Base-by-base conservation (phyloP, 495 filamentous ascomycete genomes). In the Hypoxylon intermedium region DNA sequence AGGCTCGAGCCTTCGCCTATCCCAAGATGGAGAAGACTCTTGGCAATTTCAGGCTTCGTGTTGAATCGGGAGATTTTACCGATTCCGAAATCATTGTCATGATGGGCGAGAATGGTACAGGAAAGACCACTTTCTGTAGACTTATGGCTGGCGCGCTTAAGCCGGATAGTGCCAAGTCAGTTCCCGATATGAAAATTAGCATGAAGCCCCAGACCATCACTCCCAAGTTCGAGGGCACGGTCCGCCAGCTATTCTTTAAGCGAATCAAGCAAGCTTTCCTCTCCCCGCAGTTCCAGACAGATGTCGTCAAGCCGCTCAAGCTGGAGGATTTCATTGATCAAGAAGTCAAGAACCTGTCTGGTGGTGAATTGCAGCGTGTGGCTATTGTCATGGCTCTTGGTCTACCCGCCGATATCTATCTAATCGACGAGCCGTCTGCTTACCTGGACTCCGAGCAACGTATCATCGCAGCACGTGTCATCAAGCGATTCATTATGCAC, bases 151-250 rank as follows among this genome's bases (percentile, higher is more conserved):
- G 95, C 66, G 90, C 88, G 30, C 82, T 94, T 69, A 91, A 96
- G 74, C 95, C 94, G 30, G 94, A 98, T 63, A 84, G 84, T 48
- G 81, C 67, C 33, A 77, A 82, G 60, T 87, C 85, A 51, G 83
- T 98, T 2, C 94, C 94, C 9, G 86, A 87, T 58, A 94, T 98
- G 92, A 91, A 89, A 80, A 94, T 98, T 70, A 91, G 87, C 81
- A 93, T 98, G 94, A 98, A 98, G 85, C 94, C 95, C 18, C 94
- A 98, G 79, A 98, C 95, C 74, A 97, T 98, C 67, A 98, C 92
- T 2, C 93, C 94, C 65, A 98, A 96, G 77, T 98, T 97, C 75
- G 85, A 89, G 63, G 91, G 91, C 52, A 95, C 91, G 11, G 92
- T 95, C 26, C 87, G 91, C 31, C 89, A 93, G 72, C 82, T 96